Conservation (phyloP, 2,329 filamentous ascomycete genomes). For the Ophiocordyceps australis region DNA sequence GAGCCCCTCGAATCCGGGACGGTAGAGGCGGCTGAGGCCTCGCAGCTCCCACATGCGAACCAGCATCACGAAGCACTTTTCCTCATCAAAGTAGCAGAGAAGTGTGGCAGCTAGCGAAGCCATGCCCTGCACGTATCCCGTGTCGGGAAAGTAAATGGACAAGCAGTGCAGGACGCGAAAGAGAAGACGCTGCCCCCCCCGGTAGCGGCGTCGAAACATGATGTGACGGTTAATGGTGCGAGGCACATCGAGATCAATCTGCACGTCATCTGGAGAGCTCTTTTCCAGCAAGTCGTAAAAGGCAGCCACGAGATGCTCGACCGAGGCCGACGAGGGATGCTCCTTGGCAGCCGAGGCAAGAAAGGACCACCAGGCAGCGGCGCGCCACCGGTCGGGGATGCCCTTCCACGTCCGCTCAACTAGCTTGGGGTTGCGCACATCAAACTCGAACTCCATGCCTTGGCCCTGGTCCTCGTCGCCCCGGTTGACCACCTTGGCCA, state of each 20-base stretch:
- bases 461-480: constrained; percentile 33
- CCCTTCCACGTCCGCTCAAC: constrained; percentile 94
- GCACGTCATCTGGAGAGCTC: constrained; percentile 75
- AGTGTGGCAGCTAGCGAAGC: constrained; percentile 81
- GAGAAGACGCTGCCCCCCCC: constrained; percentile 76
- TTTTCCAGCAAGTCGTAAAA: constrained; percentile 58
- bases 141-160: constrained; percentile 77
- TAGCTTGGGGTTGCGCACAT: constrained; percentile 65
- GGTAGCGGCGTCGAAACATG: constrained; percentile 87
- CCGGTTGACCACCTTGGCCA: constrained; percentile 37
- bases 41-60: constrained; percentile 86
- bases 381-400: constrained; percentile 89
- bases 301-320: constrained; percentile 51
- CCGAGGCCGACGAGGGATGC: constrained; percentile 37
- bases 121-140: constrained; percentile 97
- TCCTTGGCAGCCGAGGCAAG: constrained; percentile 58
- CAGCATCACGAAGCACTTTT: constrained; percentile 86
- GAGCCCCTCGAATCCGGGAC: constrained; percentile 66
- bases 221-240: constrained; percentile 90
- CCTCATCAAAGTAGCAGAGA: constrained; percentile 93
- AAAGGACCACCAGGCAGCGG: constrained; percentile 89
- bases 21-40: constrained; percentile 71
- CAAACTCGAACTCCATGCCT: constrained; percentile 59
- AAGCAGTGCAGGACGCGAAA: constrained; percentile 88
- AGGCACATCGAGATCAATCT: constrained; percentile 94